Evolutionary conservation across 805 yeast genomes (phyloP), one percentile per base, ranked within the genome.

Genomic region (Candida broadrunensis): DNA sequence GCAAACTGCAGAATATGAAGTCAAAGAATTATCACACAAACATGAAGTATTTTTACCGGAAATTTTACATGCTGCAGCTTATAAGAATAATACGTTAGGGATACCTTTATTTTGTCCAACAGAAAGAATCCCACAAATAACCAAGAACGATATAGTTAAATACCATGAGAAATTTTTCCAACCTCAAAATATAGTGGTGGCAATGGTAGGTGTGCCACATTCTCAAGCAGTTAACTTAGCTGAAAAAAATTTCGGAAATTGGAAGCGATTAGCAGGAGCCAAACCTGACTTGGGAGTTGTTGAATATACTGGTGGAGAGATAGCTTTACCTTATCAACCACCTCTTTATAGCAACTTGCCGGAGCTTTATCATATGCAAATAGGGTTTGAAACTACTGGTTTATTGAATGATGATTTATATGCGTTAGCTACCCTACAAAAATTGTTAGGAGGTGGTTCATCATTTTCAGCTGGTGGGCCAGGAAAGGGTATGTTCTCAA

Each of bases 381-480:
- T 93, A 27, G 96, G 85, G 1, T 93, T 86, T 58, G 91, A 93
- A 60, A 95, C 97, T 18, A 71, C 85, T 2, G 84, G 96, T 1
- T 83, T 89, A 24, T 77, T 80, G 38, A 83, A 85, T 56, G 88
- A 87, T 15, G 97, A 93, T 52, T 80, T 90, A 33, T 93, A 93
- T 55, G 95, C 96, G 1, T 69, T 89, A 30, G 97, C 98, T 2
- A 81, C 89, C 1, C 71, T 93, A 43, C 98, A 93, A 60, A 88
- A 90, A 44, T 70, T 91, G 17, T 68, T 93, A 12, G 99, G 99
- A 33, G 97, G 98, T 27, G 99, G 98, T 42, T 95, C 97, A 4
- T 89, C 98, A 1, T 93, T 93, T 58, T 83, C 95, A 15, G 98
- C 99, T 8, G 99, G 99, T 49, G 99, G 99, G 0, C 99, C 99